Conservation (phyloP, 345 rosid genomes). For the Aquilaria sinensis region DNA sequence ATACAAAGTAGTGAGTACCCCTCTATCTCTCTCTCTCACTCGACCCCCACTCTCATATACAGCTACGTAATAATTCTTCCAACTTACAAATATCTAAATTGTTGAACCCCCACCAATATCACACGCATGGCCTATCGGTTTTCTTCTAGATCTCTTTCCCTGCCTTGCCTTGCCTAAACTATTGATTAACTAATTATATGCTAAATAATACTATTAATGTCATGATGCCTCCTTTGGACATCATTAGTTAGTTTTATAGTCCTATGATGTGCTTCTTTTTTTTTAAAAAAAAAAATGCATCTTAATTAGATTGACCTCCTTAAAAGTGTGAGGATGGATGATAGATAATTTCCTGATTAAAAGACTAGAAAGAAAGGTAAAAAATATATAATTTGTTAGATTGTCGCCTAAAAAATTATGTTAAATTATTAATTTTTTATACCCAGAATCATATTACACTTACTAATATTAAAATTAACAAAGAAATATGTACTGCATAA, state of each 20-base stretch:
- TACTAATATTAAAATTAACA: not conserved
- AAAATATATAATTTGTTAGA: no score
- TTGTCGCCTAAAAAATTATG: no score
- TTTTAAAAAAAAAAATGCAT: not conserved
- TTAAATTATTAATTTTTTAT: not conserved
- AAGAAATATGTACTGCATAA: no score
- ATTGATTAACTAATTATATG: no score
- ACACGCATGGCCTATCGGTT: conserved; percentile 24
- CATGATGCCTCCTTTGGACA: not conserved
- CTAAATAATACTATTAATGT: not conserved
- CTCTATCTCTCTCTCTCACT: not conserved
- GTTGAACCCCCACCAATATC: conserved; percentile 34
- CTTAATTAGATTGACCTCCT: no score
- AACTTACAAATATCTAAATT: conserved; percentile 9
- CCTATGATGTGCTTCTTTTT: not conserved
- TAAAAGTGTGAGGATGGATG: no score
- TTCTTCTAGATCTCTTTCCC: conserved; percentile 1
- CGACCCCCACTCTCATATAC: no score
- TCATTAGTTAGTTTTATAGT: not conserved
- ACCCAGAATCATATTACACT: not conserved
- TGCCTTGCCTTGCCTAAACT: not conserved
- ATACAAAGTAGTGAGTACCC: no score
- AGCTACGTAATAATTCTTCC: conserved; percentile 15
- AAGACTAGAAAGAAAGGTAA: no score
- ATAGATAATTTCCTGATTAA: no score